Evolutionary conservation across 306 rosid species (phyloP), one percentile per base, ranked within the genome.

Genomic region (Quercus robur): DNA sequence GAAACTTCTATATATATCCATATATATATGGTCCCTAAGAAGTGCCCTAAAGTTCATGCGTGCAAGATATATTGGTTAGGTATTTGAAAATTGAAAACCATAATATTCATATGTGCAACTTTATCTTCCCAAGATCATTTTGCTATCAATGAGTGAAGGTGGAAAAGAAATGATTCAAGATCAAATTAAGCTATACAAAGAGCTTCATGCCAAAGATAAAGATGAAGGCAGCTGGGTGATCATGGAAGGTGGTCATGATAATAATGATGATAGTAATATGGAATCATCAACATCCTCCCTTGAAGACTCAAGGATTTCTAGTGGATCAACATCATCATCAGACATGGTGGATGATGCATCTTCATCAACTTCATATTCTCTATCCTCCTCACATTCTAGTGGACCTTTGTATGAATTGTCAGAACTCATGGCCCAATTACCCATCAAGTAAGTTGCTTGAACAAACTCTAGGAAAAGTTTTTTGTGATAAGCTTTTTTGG

Each of bases 381-480:
- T 82, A 8, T 75, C 80, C 54, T 75, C 80, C 54, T 68, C 72
- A 6, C 77, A 28, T 56, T 62, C 85, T 2, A 75, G 54, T 54
- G 91, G 87, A 58, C 84, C 91, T 70, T 73, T 84, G 78, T 81
- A 33, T 71, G 88, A 86, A 71, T 81, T 88, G 26, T 83, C 86
- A 25, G 84, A 84, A 57, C 92, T 88, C 82, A 77, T 80, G 77
- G 78, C 82, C 41, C 86, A 84, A 55, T 68, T 88, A 5, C 92
- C 89, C 23, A 79, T 86, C 81, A 88, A 84, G 92, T 88, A 84
- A 84, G 86, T 77, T 5, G n/a, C 52, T 12, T 6, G 35, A 38
- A 79, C 17, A 30, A 30, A 33, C 31, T 67, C 44, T 14, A 18
- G 52, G 5, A 58, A 26, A 35, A 11, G 21, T 19, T 30, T 14